Conservation (phyloP, 257 asterid genomes). For the Solanum chiquidenum region DNA sequence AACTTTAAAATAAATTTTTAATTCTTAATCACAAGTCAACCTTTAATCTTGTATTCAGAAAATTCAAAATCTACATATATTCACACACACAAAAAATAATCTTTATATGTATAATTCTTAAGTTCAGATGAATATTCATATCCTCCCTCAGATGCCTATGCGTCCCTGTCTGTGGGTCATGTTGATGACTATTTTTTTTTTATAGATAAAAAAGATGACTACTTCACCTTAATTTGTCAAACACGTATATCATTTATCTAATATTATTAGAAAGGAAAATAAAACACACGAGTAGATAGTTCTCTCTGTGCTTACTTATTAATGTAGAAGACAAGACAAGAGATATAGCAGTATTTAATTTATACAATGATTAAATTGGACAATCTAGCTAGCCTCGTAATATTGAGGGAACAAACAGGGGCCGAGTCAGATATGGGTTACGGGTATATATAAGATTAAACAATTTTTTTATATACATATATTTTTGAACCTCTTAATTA, state of each 20-base stretch:
- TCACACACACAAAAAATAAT: too few species aligned
- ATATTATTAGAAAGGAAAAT: slow-evolving; percentile 28
- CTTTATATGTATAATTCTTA: too few species aligned
- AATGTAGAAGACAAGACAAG: background rate
- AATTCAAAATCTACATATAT: background rate
- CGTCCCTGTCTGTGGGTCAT: background rate
- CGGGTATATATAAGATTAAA: too few species aligned
- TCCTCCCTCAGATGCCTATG: too few species aligned
- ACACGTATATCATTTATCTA: slow-evolving; percentile 18
- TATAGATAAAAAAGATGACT: slow-evolving; percentile 30
- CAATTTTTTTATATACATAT: too few species aligned
- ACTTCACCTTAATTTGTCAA: slow-evolving; percentile 38
- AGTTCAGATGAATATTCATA: too few species aligned
- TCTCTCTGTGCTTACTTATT: background rate
- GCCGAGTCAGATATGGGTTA: background rate
- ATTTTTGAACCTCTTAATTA: too few species aligned
- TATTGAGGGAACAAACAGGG: background rate
- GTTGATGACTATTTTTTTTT: background rate
- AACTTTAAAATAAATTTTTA: too few species aligned
- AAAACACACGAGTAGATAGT: background rate
- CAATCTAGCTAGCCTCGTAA: background rate
- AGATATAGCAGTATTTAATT: background rate
- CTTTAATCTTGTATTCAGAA: too few species aligned
- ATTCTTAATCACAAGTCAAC: background rate
- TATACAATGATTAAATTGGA: background rate